These are phyloP conservation scores for Aureobasidium namibiae DNA, from an alignment of 2,329 filamentous ascomycete species.

Conservation along the genomic window DNA sequence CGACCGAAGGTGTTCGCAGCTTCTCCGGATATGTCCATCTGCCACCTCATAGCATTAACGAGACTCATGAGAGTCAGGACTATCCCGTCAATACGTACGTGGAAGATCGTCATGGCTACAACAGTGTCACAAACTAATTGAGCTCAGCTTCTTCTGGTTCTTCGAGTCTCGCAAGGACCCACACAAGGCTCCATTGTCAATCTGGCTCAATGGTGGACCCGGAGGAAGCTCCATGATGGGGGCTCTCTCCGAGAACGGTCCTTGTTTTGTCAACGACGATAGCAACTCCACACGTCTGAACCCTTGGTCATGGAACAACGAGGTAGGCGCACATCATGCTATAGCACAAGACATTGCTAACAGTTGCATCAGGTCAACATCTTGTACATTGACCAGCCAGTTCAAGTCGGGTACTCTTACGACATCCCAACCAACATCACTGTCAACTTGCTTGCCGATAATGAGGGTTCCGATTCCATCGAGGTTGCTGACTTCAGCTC, in stretches of 20 bases:
- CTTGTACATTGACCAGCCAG: slow-evolving; percentile 59
- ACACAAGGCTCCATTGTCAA: slow-evolving; percentile 43
- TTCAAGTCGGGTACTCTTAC: slow-evolving; percentile 45
- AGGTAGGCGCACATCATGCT: not conserved
- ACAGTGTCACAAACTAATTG: slow-evolving; percentile 20
- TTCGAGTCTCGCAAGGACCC: slow-evolving; percentile 50
- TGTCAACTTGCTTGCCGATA: slow-evolving; percentile 5
- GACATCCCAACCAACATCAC: slow-evolving; percentile 26
- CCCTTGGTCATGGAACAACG: slow-evolving; percentile 52
- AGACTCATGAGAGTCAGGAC: slow-evolving; percentile 19
- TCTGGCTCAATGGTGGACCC: slow-evolving; percentile 53
- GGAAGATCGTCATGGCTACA: slow-evolving; percentile 16
- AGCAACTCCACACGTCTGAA: slow-evolving; percentile 45
- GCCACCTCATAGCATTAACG: slow-evolving; percentile 18
- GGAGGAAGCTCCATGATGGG: slow-evolving; percentile 45
- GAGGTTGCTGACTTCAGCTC: slow-evolving; percentile 24
- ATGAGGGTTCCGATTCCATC: slow-evolving; percentile 12
- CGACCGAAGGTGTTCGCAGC: slow-evolving; percentile 40
- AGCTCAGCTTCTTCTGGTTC: slow-evolving; percentile 50
- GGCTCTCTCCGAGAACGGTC: slow-evolving; percentile 43
- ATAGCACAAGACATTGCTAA: not conserved
- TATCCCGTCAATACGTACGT: slow-evolving; percentile 25
- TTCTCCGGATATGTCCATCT: slow-evolving; percentile 30
- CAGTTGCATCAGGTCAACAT: slow-evolving; percentile 28
- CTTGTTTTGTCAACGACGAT: slow-evolving; percentile 46